Conservation (phyloP, 2,329 filamentous ascomycete species). For the Chrysosphaeria jannelii region DNA sequence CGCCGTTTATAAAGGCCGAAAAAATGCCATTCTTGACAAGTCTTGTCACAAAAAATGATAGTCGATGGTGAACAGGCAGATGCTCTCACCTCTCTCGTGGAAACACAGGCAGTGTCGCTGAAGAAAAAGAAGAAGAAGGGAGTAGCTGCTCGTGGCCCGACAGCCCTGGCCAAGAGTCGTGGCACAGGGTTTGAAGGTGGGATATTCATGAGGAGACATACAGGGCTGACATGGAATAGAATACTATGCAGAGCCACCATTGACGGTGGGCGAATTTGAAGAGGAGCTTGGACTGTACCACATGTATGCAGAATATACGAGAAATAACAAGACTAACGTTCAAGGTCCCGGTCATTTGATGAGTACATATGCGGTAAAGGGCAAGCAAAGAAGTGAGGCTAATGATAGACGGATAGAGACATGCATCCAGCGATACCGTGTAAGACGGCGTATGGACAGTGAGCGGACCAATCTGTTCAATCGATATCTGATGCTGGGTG, state of each 20-base stretch:
- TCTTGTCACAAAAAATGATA: too few species aligned
- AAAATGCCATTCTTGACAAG: too few species aligned
- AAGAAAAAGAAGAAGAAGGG: constrained; percentile 14
- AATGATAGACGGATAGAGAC: constrained; percentile 31
- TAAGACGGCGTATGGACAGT: constrained; percentile 40
- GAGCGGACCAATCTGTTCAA: constrained; percentile 35
- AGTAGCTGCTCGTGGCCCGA: constrained; percentile 10
- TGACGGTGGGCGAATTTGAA: constrained; percentile 36
- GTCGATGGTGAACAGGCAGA: too few species aligned
- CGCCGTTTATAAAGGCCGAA: too few species aligned
- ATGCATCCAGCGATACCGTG: constrained; percentile 56
- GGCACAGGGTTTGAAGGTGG: constrained; percentile 39
- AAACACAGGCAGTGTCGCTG: too few species aligned
- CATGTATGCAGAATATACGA: constrained; percentile 23
- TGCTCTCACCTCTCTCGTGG: too few species aligned
- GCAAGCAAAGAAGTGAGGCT: neutral
- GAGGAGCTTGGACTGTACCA: constrained; percentile 40
- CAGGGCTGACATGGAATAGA: constrained; percentile 13
- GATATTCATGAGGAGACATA: neutral
- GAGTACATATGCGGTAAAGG: constrained; percentile 3
- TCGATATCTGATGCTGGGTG: constrained; percentile 59
- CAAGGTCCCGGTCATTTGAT: constrained; percentile 2
- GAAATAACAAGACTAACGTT: too few species aligned
- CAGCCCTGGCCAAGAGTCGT: constrained; percentile 13
- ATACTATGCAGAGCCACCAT: constrained; percentile 49